A percentile compares a stretch with the other conserved stretches of the same genome.
Conservation (phyloP, 2,329 filamentous ascomycete species). For the Scedosporium dehoogii region DNA sequence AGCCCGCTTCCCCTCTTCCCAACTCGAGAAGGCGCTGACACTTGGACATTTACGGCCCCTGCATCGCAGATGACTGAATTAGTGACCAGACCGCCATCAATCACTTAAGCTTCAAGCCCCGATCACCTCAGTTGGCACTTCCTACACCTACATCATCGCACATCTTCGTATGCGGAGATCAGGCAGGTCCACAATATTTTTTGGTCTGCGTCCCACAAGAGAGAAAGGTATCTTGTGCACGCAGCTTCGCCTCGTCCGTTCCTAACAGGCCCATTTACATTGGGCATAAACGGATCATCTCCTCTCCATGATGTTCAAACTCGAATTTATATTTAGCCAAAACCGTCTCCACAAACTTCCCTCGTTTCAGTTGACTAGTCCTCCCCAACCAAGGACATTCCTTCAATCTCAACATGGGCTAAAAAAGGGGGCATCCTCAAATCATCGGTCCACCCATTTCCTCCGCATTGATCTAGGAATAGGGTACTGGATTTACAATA, state of each 20-base stretch:
- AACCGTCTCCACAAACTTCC: neutral
- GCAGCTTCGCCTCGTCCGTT: neutral
- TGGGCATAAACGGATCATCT: slow-evolving; percentile 1
- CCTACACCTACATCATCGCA: neutral
- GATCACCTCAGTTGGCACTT: neutral
- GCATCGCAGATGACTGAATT: neutral
- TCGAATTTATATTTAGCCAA: slow-evolving; percentile 6
- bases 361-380: neutral
- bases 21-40: neutral
- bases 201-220: neutral
- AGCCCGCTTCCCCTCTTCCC: neutral
- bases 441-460: neutral
- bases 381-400: neutral
- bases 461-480: neutral
- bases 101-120: neutral
- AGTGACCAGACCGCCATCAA: neutral
- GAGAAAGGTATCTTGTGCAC: neutral
- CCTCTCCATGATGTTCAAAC: slow-evolving; percentile 5
- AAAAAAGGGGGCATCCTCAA: neutral
- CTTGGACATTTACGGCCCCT: neutral
- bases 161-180: neutral
- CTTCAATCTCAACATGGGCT: neutral
- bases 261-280: neutral
- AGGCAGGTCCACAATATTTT: neutral
- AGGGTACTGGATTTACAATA: neutral